Evolutionary conservation across 805 yeast genomes (phyloP), one percentile per base, ranked within the genome.

Genomic region (Candida palmyrensis): DNA sequence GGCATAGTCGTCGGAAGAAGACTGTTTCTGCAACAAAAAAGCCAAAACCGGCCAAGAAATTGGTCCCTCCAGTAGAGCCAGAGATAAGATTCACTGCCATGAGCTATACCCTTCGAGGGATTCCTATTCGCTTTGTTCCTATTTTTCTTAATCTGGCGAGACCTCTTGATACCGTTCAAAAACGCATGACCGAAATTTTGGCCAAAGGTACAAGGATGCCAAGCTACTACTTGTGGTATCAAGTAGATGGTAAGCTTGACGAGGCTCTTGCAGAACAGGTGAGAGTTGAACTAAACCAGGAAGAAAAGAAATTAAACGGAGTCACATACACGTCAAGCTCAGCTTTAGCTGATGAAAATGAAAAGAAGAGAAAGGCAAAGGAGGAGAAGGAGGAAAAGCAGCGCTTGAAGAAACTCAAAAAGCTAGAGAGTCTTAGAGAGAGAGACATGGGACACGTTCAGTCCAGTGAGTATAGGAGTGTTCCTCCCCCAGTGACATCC

Each of bases 161-260:
- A 23, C 72, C 77, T 2, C 47, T 66, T 11, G 75, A 73, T 2
- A 65, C 72, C 12, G 90, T 81, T 0, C 73, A 69, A 30, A 55
- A 59, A 12, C 58, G 68, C 13, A 87, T 90, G 96, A 66, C 68
- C 25, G 59, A 67, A 7, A 71, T 80, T 3, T 53, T 87, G 35
- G 61, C 64, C 11, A 61, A 57, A 13, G 95, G 96, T 2, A 64
- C 66, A 1, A 67, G 87, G 37, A 57, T 77, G 3, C 61, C 80
- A 5, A 74, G 74, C 21, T 75, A 76, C 44, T 73, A 82, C 50
- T 61, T 87, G 14, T 88, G 96, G 96, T 85, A 81, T 48, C 86
- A 83, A 45, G 66, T 90, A 8, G 92, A 83, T 53, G 89, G 87
- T 1, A 68, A 73, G 29, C 73, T 76, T 34, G 92, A 84, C 51